Conservation (phyloP, 305 asterid genomes). For the Coffea humblotiana region DNA sequence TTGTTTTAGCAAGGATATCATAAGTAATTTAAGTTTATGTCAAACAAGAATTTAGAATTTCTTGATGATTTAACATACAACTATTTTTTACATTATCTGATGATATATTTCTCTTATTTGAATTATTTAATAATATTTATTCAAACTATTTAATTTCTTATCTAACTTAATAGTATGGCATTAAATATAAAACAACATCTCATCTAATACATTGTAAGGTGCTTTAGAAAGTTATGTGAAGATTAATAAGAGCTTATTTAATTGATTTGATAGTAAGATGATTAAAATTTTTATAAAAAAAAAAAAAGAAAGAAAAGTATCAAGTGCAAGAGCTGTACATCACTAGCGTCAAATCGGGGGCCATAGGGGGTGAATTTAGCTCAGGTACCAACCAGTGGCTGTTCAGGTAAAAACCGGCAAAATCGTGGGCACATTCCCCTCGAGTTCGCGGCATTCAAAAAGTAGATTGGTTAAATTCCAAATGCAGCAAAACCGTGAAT, state of each 20-base stretch:
- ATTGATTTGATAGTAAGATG: background rate
- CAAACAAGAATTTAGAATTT: too few relatives aligned
- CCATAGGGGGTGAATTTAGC: background rate
- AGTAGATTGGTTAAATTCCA: constrained; percentile 6
- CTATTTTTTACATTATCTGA: too few relatives aligned
- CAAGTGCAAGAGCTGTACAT: background rate
- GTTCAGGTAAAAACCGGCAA: background rate
- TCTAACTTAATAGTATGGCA: background rate
- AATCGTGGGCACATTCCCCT: background rate
- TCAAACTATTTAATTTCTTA: too few relatives aligned
- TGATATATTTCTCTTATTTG: too few relatives aligned
- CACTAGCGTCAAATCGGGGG: background rate
- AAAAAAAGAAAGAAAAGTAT: background rate
- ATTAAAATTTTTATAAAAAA: background rate
- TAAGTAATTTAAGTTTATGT: too few relatives aligned
- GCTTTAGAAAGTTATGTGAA: background rate
- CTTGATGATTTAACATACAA: too few relatives aligned
- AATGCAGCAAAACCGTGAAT: background rate
- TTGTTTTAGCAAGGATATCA: too few relatives aligned
- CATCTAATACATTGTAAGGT: background rate
- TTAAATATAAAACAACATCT: too few relatives aligned
- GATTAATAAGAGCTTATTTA: too few relatives aligned
- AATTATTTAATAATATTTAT: too few relatives aligned
- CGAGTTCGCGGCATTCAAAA: background rate
- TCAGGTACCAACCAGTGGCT: background rate